These are phyloP conservation scores for Persicaria tinctoria DNA, from an alignment of 148 eudicot genomes.

Conservation along the genomic window DNA sequence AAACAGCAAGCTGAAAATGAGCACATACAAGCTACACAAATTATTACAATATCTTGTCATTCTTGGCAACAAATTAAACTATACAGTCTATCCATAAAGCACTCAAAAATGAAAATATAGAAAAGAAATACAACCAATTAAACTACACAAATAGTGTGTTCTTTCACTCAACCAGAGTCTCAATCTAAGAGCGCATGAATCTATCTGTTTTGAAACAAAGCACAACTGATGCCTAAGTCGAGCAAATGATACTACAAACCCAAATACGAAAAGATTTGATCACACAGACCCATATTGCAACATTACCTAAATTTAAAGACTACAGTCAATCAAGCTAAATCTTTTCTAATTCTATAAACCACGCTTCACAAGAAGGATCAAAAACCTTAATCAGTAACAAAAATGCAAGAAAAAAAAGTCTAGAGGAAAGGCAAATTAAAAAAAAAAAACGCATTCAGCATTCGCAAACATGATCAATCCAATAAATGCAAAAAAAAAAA, in stretches of 20 bases:
- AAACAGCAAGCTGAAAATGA: slow-evolving; percentile 5
- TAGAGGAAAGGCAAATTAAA: neutral
- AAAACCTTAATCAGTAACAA: neutral
- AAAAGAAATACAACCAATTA: neutral
- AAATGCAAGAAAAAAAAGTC: neutral
- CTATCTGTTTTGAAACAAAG: neutral
- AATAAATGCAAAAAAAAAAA: neutral
- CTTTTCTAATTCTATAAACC: neutral
- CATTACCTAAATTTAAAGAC: neutral
- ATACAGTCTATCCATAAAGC: neutral
- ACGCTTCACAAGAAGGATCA: neutral
- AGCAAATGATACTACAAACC: neutral
- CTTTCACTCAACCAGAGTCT: neutral
- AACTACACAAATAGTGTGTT: neutral
- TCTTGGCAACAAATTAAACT: neutral
- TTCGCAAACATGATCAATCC: neutral
- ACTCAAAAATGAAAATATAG: neutral
- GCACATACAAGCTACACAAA: slow-evolving; percentile 18
- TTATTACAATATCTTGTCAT: neutral
- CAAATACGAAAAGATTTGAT: neutral
- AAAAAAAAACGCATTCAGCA: neutral
- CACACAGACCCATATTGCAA: neutral
- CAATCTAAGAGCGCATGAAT: neutral
- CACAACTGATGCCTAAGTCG: neutral
- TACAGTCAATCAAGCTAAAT: neutral